Base-by-base conservation (phyloP, 441 rosid species). In the Rhodomyrtus psidioides region DNA sequence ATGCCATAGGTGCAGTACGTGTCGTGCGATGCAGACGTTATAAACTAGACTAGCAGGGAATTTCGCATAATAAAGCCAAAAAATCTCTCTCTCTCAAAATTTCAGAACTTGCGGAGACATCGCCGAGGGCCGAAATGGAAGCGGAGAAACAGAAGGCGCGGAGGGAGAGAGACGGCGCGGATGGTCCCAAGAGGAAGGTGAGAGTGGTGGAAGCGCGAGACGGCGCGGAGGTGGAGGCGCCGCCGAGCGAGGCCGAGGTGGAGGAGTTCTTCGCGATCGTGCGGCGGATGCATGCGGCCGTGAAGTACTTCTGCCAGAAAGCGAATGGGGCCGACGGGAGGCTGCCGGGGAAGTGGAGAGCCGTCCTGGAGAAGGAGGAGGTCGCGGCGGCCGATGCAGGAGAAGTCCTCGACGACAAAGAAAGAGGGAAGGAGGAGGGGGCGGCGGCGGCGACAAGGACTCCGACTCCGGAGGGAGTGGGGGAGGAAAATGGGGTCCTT, bases 181-280 rank as follows among this genome's bases (percentile, higher is more conserved):
- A 65, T 21, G 79, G 79, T 34, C 79, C 79, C 76, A 65, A 34
- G 79, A 65, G 39, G 79, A 65, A 65, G 79, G 46, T 19, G n/a
- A 65, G 46, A 21, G 76, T 34, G 79, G 49, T 34, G 46, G 79
- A 65, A 39, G 49, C 49, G 46, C 79, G 15, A 6, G 46, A 65
- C n/a, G 79, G 12, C 49, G 49, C 39, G 15, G 49, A 65, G 12
- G 79, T 34, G 49, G 49, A 19, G 79, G 79, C n/a, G 49, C 49
- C 49, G 86, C 55, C 87, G 79, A 88, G 86, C 76, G 86, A 83
- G 76, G 86, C 82, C n/a, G 89, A 88, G 85, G 88, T 86, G 88
- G 89, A 88, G 83, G 86, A 88, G 88, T 88, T 88, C 83, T 86
- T 83, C 30, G 86, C 86, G 46, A 86, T 86, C 75, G 88, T 85